Percentiles rank a stretch among this genome's conserved stretches.
These are phyloP conservation scores for Venturiaceae sp. DNA, from an alignment of 2,329 filamentous ascomycete species.

Conservation along the genomic window DNA sequence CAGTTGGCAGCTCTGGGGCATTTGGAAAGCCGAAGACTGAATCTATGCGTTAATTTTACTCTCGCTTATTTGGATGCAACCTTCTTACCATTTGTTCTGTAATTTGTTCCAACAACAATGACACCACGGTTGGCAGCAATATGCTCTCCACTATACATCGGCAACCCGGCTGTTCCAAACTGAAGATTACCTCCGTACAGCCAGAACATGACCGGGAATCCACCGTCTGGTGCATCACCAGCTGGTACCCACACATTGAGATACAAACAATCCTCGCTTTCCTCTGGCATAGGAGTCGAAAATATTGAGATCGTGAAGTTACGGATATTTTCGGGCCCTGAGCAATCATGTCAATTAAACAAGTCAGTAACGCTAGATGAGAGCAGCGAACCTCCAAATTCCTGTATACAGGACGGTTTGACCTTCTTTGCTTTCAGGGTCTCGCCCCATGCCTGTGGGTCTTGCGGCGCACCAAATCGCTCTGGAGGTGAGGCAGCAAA, in stretches of 20 bases:
- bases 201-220: conserved; percentile 23
- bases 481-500: conserved; percentile 22
- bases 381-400: not conserved
- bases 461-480: conserved; percentile 20
- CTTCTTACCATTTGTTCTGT: conserved; percentile 21
- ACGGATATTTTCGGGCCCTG: conserved; percentile 14
- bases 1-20: not conserved
- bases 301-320: conserved; percentile 20
- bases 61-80: not conserved
- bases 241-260: conserved; percentile 23
- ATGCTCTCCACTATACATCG: conserved; percentile 20
- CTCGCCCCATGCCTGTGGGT: conserved; percentile 10
- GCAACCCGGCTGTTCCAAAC: conserved; percentile 20
- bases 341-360: not conserved
- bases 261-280: conserved; percentile 25
- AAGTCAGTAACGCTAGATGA: not conserved
- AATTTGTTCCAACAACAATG: conserved; percentile 23
- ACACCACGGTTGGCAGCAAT: conserved; percentile 25
- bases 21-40: conserved; percentile 9
- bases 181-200: conserved; percentile 22
- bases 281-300: conserved; percentile 20
- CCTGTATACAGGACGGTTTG: conserved; percentile 1
- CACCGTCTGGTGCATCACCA: conserved; percentile 16
- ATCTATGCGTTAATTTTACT: not conserved
- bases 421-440: not conserved